These are phyloP conservation scores for Albizia julibrissin DNA, from an alignment of 306 rosid species.

Conservation along the genomic window DNA sequence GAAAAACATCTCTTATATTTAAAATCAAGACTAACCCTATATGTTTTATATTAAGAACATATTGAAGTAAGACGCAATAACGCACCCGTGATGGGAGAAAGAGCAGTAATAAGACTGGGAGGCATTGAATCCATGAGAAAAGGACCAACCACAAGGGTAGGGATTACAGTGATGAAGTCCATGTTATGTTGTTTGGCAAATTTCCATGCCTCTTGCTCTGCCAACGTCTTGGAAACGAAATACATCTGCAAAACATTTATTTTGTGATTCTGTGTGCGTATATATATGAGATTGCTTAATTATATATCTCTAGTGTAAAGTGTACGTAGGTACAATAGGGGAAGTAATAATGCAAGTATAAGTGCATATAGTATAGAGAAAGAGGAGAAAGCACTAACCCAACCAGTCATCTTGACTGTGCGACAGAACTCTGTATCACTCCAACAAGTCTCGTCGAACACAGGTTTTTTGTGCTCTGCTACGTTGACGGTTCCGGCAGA, in stretches of 20 bases:
- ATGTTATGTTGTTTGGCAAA: constrained; percentile 59
- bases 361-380: neutral
- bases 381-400: constrained; percentile 48
- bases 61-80: too few species aligned
- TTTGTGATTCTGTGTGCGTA: neutral
- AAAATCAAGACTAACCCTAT: too few species aligned
- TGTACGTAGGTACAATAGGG: too few species aligned
- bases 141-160: constrained; percentile 72
- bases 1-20: too few species aligned
- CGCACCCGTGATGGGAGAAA: neutral
- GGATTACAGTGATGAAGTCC: constrained; percentile 60
- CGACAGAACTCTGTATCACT: constrained; percentile 64
- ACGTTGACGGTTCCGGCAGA: constrained; percentile 64
- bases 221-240: constrained; percentile 76
- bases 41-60: too few species aligned
- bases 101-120: constrained; percentile 13
- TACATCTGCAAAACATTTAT: constrained; percentile 58
- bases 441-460: constrained; percentile 64
- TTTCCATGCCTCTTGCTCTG: constrained; percentile 81
- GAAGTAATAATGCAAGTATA: neutral
- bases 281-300: neutral
- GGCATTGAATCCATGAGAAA: constrained; percentile 70
- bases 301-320: neutral
- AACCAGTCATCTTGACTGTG: constrained; percentile 62
- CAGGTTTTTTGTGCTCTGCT: constrained; percentile 32